phyloP scores from a whole-genome alignment of 441 rosid species.

The Populus hybrid region DNA sequence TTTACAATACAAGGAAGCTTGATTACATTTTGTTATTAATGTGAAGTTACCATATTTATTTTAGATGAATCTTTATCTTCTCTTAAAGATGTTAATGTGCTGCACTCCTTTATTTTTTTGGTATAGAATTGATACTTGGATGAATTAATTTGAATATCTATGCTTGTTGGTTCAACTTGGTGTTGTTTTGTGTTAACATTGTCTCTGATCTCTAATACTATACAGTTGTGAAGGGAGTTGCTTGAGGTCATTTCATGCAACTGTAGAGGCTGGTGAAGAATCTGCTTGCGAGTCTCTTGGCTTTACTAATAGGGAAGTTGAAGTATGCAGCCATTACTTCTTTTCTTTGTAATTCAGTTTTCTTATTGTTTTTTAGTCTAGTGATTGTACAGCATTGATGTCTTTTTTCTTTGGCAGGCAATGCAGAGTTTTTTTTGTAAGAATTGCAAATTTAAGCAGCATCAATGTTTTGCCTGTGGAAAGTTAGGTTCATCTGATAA shows the following conservation, averaged over 20 bases:
- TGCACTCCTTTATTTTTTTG: not conserved
- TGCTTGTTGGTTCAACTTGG: not conserved
- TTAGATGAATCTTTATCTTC: not conserved
- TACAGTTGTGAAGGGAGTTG: slow-evolving; percentile 93
- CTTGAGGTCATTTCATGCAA: slow-evolving; percentile 88
- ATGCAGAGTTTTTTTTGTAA: slow-evolving; percentile 54
- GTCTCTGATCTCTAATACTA: slow-evolving; percentile 17
- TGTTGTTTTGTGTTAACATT: not conserved
- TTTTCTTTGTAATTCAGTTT: slow-evolving; percentile 17
- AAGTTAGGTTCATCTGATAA: slow-evolving; percentile 78
- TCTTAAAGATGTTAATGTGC: not conserved
- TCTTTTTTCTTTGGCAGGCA: slow-evolving; percentile 41
- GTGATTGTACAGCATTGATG: slow-evolving; percentile 12
- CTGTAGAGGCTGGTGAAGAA: slow-evolving; percentile 53
- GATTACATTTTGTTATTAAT: not conserved
- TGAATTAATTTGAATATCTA: not conserved
- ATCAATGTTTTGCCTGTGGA: slow-evolving; percentile 87
- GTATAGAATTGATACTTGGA: not conserved
- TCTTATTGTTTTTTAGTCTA: not conserved
- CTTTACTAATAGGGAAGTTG: slow-evolving; percentile 51
- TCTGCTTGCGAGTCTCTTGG: slow-evolving; percentile 69
- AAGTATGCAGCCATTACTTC: slow-evolving; percentile 42
- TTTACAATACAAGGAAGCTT: not conserved
- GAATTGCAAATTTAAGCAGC: slow-evolving; percentile 72
- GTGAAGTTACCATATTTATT: not conserved